phyloP scores from a whole-genome alignment of 495 filamentous ascomycete genomes.

The Chaetomium tenue region DNA sequence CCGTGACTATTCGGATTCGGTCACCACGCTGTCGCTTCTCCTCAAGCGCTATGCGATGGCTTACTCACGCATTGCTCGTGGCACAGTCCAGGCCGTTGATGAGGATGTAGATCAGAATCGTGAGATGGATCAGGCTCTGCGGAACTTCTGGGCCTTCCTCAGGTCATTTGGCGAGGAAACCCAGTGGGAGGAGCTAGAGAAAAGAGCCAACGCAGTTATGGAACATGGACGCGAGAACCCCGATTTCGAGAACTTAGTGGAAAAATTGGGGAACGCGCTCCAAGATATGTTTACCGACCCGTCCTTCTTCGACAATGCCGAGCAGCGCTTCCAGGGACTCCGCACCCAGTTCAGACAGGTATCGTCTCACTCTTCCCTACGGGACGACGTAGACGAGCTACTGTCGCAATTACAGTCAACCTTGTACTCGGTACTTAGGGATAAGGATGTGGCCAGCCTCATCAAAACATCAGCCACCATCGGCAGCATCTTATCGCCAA shows the following conservation, averaged over 20 bases:
- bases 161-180: slow-evolving; percentile 71
- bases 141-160: slow-evolving; percentile 73
- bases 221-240: slow-evolving; percentile 73
- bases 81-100: slow-evolving; percentile 60
- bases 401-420: slow-evolving; percentile 67
- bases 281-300: slow-evolving; percentile 87
- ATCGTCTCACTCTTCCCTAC: slow-evolving; percentile 61
- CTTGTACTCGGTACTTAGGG: slow-evolving; percentile 63
- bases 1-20: slow-evolving; percentile 79
- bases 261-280: slow-evolving; percentile 65
- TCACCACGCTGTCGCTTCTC: slow-evolving; percentile 71
- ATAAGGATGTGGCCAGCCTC: slow-evolving; percentile 67
- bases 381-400: slow-evolving; percentile 70
- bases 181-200: slow-evolving; percentile 73
- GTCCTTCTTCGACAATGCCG: slow-evolving; percentile 70
- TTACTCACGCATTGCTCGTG: slow-evolving; percentile 69
- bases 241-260: slow-evolving; percentile 76
- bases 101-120: slow-evolving; percentile 69
- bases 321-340: slow-evolving; percentile 68
- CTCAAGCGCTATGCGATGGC: slow-evolving; percentile 73
- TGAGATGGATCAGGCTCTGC: slow-evolving; percentile 71
- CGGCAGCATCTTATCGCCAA: slow-evolving; percentile 62
- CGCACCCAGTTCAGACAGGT: slow-evolving; percentile 64
- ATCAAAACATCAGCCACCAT: slow-evolving; percentile 62
- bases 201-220: slow-evolving; percentile 64